Evolutionary conservation across 805 yeast genomes (phyloP).

Genomic region (Kluyveromyces siamensis): DNA sequence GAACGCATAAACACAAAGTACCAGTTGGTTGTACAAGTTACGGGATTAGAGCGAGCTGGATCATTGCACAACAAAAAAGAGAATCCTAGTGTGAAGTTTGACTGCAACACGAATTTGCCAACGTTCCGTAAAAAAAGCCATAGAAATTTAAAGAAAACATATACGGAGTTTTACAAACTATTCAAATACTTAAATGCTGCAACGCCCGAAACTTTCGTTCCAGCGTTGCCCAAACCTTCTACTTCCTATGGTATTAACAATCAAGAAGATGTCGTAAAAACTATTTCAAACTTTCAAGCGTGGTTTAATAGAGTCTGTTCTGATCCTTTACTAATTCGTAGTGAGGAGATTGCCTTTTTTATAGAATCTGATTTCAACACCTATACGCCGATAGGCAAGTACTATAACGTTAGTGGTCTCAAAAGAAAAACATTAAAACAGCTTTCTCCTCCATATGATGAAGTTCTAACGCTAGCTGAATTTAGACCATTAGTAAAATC

Average conservation of each 20-base stretch:
- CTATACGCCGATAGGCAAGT: slow-evolving; percentile 41
- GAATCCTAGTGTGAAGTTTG: slow-evolving; percentile 73
- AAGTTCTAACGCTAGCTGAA: slow-evolving; percentile 66
- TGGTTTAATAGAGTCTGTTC: slow-evolving; percentile 74
- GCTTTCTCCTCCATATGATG: slow-evolving; percentile 85
- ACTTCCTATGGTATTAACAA: slow-evolving; percentile 80
- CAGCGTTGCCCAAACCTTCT: slow-evolving; percentile 67
- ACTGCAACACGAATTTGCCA: slow-evolving; percentile 60
- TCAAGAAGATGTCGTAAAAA: slow-evolving; percentile 61
- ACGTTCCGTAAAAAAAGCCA: slow-evolving; percentile 63
- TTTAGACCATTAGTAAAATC: slow-evolving; percentile 83
- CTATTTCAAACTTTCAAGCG: slow-evolving; percentile 55
- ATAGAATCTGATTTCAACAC: slow-evolving; percentile 64
- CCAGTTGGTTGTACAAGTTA: slow-evolving; percentile 46
- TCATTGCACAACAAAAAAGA: slow-evolving; percentile 45
- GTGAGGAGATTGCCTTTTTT: slow-evolving; percentile 82
- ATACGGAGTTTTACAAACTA: slow-evolving; percentile 64
- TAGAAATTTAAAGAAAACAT: slow-evolving; percentile 71
- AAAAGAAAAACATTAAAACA: slow-evolving; percentile 87
- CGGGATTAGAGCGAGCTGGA: slow-evolving; percentile 61
- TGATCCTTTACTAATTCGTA: slow-evolving; percentile 75
- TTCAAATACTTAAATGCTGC: slow-evolving; percentile 72
- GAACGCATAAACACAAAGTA: slow-evolving; percentile 17
- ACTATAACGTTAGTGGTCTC: slow-evolving; percentile 72
- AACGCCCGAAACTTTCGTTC: slow-evolving; percentile 87